Conservation (phyloP, 805 yeast genomes). For the Sugiyamaella chiloensis region DNA sequence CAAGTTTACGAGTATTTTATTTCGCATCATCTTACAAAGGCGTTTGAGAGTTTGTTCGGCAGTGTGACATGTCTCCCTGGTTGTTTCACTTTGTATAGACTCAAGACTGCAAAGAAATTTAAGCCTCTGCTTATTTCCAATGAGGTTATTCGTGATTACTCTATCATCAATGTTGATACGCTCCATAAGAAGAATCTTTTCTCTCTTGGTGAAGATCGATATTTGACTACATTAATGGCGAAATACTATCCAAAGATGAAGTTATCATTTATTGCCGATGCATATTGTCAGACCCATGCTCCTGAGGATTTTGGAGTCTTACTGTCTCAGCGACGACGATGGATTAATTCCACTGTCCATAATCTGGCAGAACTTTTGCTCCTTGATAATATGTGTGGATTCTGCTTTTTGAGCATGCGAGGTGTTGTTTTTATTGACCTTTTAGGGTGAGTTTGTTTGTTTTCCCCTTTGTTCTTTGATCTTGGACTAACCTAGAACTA, state of each 20-base stretch:
- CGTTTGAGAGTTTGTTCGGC: constrained; percentile 59
- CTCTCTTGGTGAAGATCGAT: constrained; percentile 61
- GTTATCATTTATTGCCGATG: constrained; percentile 54
- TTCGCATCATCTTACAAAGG: constrained; percentile 61
- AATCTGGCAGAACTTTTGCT: constrained; percentile 56
- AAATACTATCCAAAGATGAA: constrained; percentile 55
- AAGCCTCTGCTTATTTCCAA: constrained; percentile 59
- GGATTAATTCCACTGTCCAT: constrained; percentile 67
- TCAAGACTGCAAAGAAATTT: constrained; percentile 44
- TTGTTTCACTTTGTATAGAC: constrained; percentile 57
- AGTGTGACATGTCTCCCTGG: constrained; percentile 66
- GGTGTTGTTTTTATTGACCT: constrained; percentile 56
- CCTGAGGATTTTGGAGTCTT: constrained; percentile 51
- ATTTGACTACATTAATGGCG: constrained; percentile 55
- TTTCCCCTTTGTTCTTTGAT: no score
- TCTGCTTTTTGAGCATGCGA: constrained; percentile 58
- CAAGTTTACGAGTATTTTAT: constrained; percentile 64
- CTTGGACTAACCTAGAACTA: no score
- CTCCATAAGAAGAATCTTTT: constrained; percentile 59
- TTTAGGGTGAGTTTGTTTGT: no score
- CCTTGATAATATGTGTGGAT: constrained; percentile 59
- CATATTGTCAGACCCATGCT: constrained; percentile 55
- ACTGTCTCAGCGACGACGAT: constrained; percentile 58
- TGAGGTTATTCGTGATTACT: constrained; percentile 55
- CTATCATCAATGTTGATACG: constrained; percentile 54